Base-by-base conservation (phyloP, 768 basidiomycete genomes). In the Sporobolomyces roseus region DNA sequence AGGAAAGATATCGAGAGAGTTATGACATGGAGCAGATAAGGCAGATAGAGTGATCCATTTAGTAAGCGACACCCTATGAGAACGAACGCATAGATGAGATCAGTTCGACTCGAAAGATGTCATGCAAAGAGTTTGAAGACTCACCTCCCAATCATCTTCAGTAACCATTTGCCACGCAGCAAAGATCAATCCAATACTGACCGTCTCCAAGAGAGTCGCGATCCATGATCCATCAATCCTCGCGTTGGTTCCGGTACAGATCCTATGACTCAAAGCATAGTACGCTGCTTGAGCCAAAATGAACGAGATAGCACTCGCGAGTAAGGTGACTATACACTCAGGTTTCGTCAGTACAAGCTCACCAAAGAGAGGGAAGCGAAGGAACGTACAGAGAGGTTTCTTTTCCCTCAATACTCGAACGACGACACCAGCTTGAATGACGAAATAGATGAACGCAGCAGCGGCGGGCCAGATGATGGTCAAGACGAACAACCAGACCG, bases 181-280 rank as follows among this genome's bases (percentile, higher is more conserved):
- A 77, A 85, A 92, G 25, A 94, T 70, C 5, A 84, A 79, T 16
- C 81, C 83, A 1, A 94, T 85, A 0, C 88, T 80, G 1, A 84
- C 86, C 0, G 90, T 90, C 76, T 94, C 90, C 52, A 94, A 81
- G 7, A 93, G 60, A 0, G 93, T 93, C 1, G 90, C 88, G 30
- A 96, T 77, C 78, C 96, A 94, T 4, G 88, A 86, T 7, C 90
- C 90, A 79, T 97, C 94, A 25, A 96, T 80, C 77, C 86, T 88
- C 35, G 79, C 78, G 64, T 83, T 81, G 23, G 90, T 75, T 30
- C 72, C 73, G 30, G 80, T 79, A 77, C 93, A 96, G 64, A 96
- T 85, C 23, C 88, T 84, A 72, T 86, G 84, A 43, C 83, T 85
- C 21, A 96, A 81, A 48, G 93, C 81, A 81, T 92, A 91, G 80